Conservation (phyloP, 768 basidiomycete genomes). For the Lactifluus hygrophoroides region DNA sequence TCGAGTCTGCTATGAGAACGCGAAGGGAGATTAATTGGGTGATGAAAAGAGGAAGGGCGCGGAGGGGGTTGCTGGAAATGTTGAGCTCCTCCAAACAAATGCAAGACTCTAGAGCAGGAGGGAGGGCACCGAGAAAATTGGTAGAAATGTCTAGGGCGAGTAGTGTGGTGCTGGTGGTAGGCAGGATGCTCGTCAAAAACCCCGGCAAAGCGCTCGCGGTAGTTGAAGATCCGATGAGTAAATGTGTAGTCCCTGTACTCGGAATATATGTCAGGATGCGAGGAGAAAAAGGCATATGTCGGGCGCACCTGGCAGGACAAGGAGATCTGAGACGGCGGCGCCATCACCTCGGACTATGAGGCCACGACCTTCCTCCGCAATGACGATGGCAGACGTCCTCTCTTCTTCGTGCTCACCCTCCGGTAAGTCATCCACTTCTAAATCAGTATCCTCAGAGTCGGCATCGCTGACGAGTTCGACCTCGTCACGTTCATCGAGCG, state of each 20-base stretch:
- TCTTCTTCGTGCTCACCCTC: constrained; percentile 53
- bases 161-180: constrained; percentile 66
- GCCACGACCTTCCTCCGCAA: constrained; percentile 81
- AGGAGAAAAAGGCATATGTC: neutral
- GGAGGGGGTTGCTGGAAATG: constrained; percentile 82
- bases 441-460: constrained; percentile 39
- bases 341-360: constrained; percentile 69
- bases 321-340: constrained; percentile 49
- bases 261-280: neutral
- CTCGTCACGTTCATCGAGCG: constrained; percentile 66
- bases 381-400: constrained; percentile 64
- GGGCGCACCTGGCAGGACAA: constrained; percentile 62
- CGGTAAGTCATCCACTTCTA: constrained; percentile 33
- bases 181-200: constrained; percentile 63
- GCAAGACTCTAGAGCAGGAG: constrained; percentile 75
- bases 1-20: constrained; percentile 89
- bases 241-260: constrained; percentile 78
- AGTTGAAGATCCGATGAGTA: constrained; percentile 74
- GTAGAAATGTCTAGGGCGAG: constrained; percentile 91
- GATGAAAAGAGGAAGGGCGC: constrained; percentile 86
- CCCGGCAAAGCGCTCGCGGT: constrained; percentile 71
- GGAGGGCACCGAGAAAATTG: constrained; percentile 77
- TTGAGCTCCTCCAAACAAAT: constrained; percentile 86
- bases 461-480: constrained; percentile 46
- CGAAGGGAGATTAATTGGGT: constrained; percentile 67